Percentiles rank a stretch among this genome's conserved stretches.
These are phyloP conservation scores for Berberis thunbergii DNA, from an alignment of 164 flowering plant genomes.

Conservation along the genomic window DNA sequence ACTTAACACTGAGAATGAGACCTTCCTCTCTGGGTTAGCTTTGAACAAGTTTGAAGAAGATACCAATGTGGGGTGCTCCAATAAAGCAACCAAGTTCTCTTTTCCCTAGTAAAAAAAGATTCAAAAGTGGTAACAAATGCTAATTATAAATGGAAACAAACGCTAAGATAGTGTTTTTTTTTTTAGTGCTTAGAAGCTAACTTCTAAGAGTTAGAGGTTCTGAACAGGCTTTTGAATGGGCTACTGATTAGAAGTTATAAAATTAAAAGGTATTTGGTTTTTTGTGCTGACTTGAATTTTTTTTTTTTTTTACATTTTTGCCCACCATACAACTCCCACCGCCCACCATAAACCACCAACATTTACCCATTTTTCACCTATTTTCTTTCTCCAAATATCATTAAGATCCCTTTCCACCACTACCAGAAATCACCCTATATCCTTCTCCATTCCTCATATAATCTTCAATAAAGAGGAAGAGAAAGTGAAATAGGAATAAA, in stretches of 20 bases:
- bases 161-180: neutral
- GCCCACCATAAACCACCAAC: neutral
- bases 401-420: too few species aligned
- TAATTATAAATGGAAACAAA: neutral
- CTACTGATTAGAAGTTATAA: neutral
- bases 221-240: neutral
- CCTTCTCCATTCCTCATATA: too few species aligned
- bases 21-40: constrained; percentile 35
- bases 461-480: too few species aligned
- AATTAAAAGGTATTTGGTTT: too few species aligned
- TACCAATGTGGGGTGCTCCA: constrained; percentile 49
- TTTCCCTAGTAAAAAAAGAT: constrained; percentile 26
- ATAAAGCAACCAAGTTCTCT: constrained; percentile 30
- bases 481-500: too few species aligned
- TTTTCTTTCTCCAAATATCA: too few species aligned
- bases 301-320: too few species aligned
- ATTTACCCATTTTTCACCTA: neutral
- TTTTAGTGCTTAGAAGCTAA: too few species aligned
- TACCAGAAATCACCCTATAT: too few species aligned
- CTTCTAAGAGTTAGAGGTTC: too few species aligned
- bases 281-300: neutral
- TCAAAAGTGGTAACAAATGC: neutral
- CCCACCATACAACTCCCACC: too few species aligned
- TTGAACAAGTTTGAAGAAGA: constrained; percentile 48
- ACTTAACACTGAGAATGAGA: constrained; percentile 25